A percentile compares a stretch with the other conserved stretches of the same genome.
Evolutionary conservation across 1,284 basidiomycete genomes (phyloP).

Genomic region (Pterulicium gracile): DNA sequence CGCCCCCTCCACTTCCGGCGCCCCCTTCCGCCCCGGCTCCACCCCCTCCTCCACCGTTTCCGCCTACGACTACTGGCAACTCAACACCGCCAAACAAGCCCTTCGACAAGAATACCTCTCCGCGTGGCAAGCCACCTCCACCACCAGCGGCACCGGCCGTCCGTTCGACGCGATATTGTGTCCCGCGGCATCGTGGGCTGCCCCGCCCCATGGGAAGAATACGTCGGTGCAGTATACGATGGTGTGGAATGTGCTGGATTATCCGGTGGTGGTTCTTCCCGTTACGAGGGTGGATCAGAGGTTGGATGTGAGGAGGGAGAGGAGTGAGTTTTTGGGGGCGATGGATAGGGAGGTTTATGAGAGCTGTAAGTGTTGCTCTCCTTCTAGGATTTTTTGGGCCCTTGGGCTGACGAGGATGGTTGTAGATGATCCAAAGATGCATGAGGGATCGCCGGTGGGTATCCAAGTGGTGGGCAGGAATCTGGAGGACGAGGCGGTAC

Average conservation of each 20-base stretch:
- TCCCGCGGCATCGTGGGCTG: slow-evolving; percentile 40
- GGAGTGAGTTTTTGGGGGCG: slow-evolving; percentile 32
- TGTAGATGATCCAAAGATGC: slow-evolving; percentile 47
- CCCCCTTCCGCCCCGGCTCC: background rate
- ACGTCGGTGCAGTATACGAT: slow-evolving; percentile 21
- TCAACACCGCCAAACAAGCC: slow-evolving; percentile 31
- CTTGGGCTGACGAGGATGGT: background rate
- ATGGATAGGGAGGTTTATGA: slow-evolving; percentile 40
- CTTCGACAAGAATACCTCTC: slow-evolving; percentile 39
- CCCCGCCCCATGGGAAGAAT: slow-evolving; percentile 43
- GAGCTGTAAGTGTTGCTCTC: slow-evolving; percentile 34
- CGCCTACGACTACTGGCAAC: slow-evolving; percentile 44
- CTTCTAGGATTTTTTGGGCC: slow-evolving; percentile 3
- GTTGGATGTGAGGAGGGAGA: slow-evolving; percentile 31
- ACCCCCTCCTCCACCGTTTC: background rate
- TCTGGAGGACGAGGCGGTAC: slow-evolving; percentile 65
- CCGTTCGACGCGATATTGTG: slow-evolving; percentile 56
- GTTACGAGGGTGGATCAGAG: slow-evolving; percentile 45
- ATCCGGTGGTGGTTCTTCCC: slow-evolving; percentile 41
- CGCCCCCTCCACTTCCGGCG: background rate
- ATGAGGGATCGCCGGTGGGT: slow-evolving; percentile 51
- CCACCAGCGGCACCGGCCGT: slow-evolving; percentile 43
- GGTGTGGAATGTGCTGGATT: slow-evolving; percentile 1
- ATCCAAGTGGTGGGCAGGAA: slow-evolving; percentile 61
- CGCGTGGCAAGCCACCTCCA: slow-evolving; percentile 42